phyloP scores from a whole-genome alignment of 768 basidiomycete species.

The Cystofilobasidium macerans region DNA sequence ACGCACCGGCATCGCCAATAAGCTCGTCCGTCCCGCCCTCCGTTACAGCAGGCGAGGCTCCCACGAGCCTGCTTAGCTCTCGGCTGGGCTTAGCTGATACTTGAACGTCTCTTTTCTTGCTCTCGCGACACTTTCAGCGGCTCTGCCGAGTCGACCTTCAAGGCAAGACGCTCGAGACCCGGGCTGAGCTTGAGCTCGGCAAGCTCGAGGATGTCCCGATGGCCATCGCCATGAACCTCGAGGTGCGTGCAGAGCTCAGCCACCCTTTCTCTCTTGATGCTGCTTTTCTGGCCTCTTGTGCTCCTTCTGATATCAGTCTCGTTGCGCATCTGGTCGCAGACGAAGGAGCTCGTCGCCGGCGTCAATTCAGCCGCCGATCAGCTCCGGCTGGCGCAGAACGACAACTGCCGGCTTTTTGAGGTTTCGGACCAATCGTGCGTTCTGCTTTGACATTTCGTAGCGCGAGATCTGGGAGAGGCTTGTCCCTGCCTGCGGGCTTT shows the following conservation, averaged over 20 bases:
- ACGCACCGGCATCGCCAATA: conserved; percentile 84
- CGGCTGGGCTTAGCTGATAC: background rate
- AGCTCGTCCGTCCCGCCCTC: conserved; percentile 52
- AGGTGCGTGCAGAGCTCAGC: conserved; percentile 42
- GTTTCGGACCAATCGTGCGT: conserved; percentile 51
- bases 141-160: conserved; percentile 35
- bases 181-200: conserved; percentile 58
- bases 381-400: conserved; percentile 57
- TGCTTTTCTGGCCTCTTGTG: too few species aligned
- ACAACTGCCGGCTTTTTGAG: conserved; percentile 66
- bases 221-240: conserved; percentile 66
- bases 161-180: conserved; percentile 30
- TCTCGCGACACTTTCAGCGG: conserved; percentile 29
- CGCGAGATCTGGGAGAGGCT: too few species aligned
- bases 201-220: conserved; percentile 88
- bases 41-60: too few species aligned
- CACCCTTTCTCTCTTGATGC: too few species aligned
- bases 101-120: conserved; percentile 43
- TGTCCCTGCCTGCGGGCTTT: too few species aligned
- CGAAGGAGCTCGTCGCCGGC: conserved; percentile 59
- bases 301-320: background rate
- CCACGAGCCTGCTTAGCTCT: background rate
- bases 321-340: conserved; percentile 26
- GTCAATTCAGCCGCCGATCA: conserved; percentile 65
- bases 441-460: too few species aligned